phyloP scores from a whole-genome alignment of 768 basidiomycete genomes.

The Kwoniella sp. region DNA sequence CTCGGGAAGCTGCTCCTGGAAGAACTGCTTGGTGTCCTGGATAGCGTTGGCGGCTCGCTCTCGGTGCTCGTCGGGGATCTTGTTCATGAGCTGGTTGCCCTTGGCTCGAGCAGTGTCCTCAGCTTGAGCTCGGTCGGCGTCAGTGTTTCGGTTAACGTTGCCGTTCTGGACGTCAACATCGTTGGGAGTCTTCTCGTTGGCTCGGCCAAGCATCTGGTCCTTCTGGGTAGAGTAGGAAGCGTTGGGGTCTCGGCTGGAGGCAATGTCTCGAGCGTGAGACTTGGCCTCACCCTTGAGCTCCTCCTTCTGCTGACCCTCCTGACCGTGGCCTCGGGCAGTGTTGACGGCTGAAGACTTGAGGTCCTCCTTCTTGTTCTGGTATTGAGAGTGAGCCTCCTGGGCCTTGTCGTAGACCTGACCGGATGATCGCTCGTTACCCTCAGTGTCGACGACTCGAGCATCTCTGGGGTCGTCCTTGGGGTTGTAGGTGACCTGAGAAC shows the following conservation, averaged over 20 bases:
- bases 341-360: conserved; percentile 19
- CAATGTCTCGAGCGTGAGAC: conserved; percentile 50
- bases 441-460: conserved; percentile 56
- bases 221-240: conserved; percentile 44
- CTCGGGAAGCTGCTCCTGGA: conserved; percentile 83
- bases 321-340: conserved; percentile 8
- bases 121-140: conserved; percentile 31
- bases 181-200: conserved; percentile 47
- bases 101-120: conserved; percentile 47
- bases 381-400: conserved; percentile 51
- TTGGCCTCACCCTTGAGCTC: conserved; percentile 43
- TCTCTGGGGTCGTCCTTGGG: conserved; percentile 60
- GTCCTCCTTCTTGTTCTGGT: conserved; percentile 39
- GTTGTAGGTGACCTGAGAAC: conserved; percentile 59
- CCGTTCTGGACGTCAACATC: conserved; percentile 37
- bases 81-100: conserved; percentile 60
- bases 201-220: conserved; percentile 45
- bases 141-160: conserved; percentile 34
- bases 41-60: conserved; percentile 62
- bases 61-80: conserved; percentile 70
- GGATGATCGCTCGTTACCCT: conserved; percentile 54
- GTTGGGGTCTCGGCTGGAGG: conserved; percentile 49
- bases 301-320: conserved; percentile 37
- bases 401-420: conserved; percentile 49
- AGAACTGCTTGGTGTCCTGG: conserved; percentile 67